phyloP scores from a whole-genome alignment of 148 eudicot species.

The Cornus suecica region DNA sequence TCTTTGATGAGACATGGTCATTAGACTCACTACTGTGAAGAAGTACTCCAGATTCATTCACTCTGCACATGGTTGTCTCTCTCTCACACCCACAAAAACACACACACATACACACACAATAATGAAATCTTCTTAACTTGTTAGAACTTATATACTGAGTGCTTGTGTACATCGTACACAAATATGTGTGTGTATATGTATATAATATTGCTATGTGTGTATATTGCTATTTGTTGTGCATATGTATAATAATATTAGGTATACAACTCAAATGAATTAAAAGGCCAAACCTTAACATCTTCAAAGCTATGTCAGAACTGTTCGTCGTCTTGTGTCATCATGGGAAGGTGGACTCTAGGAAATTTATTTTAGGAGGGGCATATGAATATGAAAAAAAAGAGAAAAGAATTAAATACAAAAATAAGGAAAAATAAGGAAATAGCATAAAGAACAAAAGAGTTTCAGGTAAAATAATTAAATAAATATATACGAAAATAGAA shows the following conservation, averaged over 20 bases:
- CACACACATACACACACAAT: no score
- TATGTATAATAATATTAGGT: no score
- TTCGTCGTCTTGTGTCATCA: background rate
- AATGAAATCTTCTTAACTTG: no score
- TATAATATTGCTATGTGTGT: background rate
- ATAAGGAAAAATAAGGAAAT: background rate
- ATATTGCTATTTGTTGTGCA: background rate
- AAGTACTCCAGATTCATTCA: constrained; percentile 9
- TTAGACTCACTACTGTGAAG: background rate
- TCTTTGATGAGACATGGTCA: background rate
- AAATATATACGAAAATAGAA: no score
- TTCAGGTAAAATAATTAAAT: no score
- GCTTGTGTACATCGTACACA: background rate
- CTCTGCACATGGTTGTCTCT: background rate
- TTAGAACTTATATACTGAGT: no score
- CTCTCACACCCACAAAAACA: no score
- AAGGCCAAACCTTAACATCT: constrained; percentile 10
- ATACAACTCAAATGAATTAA: background rate
- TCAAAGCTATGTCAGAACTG: background rate
- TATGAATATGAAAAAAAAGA: no score
- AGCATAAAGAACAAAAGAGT: no score
- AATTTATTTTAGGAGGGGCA: no score
- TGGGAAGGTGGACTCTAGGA: constrained; percentile 7
- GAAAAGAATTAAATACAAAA: no score
- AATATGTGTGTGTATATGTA: no score